phyloP scores from a whole-genome alignment of 2,329 filamentous ascomycete genomes.

The Trichophyton rubrum region DNA sequence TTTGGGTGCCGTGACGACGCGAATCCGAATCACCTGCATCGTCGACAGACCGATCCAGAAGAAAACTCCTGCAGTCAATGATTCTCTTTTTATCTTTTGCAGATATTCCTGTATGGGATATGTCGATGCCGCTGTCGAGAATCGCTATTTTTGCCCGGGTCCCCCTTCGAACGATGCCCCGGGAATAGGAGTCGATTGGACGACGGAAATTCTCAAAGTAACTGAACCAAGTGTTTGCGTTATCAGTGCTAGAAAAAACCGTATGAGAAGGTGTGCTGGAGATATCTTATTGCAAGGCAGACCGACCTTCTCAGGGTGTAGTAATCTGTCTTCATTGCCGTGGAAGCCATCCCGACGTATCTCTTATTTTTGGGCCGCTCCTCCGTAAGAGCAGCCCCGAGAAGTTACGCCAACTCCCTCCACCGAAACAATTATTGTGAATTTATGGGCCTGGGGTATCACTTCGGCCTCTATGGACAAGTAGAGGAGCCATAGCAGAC shows the following conservation, averaged over 20 bases:
- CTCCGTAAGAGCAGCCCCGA: too few relatives aligned
- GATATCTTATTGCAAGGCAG: not conserved
- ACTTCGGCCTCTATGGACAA: too few relatives aligned
- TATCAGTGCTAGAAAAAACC: not conserved
- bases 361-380: too few relatives aligned
- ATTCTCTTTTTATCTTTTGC: not conserved
- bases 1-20: not conserved
- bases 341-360: too few relatives aligned
- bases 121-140: not conserved
- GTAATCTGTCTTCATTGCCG: too few relatives aligned
- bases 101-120: not conserved
- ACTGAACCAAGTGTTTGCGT: not conserved
- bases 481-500: too few relatives aligned
- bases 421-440: too few relatives aligned
- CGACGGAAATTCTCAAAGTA: not conserved
- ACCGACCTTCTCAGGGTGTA: not conserved
- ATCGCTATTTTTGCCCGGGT: not conserved
- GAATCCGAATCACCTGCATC: not conserved
- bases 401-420: too few relatives aligned
- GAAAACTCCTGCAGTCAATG: not conserved
- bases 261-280: not conserved
- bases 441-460: too few relatives aligned
- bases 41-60: not conserved
- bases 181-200: not conserved
- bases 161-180: not conserved